Percentiles rank a stretch among this genome's conserved stretches.
Evolutionary conservation across 164 flowering plant species (phyloP).

Genomic region (Piper longum): DNA sequence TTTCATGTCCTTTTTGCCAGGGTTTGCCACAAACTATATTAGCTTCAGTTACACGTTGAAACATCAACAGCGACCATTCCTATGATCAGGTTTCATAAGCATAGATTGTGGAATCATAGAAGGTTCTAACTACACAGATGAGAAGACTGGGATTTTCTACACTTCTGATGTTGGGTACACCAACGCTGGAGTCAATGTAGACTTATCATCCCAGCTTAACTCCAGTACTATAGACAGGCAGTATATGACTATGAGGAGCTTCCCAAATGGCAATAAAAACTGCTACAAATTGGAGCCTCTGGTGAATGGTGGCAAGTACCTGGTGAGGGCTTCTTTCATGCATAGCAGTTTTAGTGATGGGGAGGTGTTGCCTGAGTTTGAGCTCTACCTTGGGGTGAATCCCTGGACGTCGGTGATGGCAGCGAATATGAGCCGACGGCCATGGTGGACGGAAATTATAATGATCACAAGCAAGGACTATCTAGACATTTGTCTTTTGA

Average conservation of each 20-base stretch:
- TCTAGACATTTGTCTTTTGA: conserved; percentile 20
- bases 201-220: not conserved
- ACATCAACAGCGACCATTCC: not conserved
- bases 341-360: conserved; percentile 30
- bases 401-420: conserved; percentile 18
- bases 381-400: conserved; percentile 27
- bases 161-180: conserved; percentile 2
- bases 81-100: conserved; percentile 2
- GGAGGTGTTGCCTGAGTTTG: conserved; percentile 18
- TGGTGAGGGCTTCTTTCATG: conserved; percentile 35
- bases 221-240: not conserved
- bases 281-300: conserved; percentile 3
- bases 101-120: conserved; percentile 3
- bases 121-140: not conserved
- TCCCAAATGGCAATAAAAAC: not conserved
- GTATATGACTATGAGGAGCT: not conserved
- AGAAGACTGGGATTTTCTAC: not conserved
- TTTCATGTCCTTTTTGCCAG: not conserved
- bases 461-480: conserved; percentile 5
- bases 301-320: conserved; percentile 8
- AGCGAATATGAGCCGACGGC: not conserved
- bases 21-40: too few species aligned
- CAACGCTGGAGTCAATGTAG: not conserved
- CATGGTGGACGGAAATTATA: conserved; percentile 15
- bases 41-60: too few species aligned